Evolutionary conservation across 2,329 filamentous ascomycete genomes (phyloP).

Genomic region (Dothiorella sarmentorum): DNA sequence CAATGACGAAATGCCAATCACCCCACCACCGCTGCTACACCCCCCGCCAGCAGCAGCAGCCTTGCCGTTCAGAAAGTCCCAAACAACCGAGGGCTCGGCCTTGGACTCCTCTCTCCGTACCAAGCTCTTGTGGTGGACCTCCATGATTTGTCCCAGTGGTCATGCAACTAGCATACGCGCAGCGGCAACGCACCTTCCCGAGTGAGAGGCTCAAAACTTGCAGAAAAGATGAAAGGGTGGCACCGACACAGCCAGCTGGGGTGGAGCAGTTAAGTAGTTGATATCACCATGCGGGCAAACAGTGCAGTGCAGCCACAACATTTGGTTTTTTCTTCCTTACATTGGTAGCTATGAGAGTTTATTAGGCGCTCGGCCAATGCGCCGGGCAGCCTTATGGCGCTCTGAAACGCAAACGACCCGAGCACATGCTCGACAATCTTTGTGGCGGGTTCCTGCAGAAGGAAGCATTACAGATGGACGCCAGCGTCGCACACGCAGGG

Average conservation of each 20-base stretch:
- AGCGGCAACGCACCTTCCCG: background rate
- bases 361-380: background rate
- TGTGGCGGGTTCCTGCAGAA: constrained; percentile 6
- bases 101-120: background rate
- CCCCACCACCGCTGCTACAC: background rate
- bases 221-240: background rate
- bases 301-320: background rate
- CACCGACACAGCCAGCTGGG: background rate
- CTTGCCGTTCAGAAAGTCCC: background rate
- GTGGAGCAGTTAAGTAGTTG: background rate
- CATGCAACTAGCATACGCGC: background rate
- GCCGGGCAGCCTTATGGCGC: background rate
- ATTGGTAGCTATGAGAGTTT: constrained; percentile 3
- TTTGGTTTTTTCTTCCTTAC: background rate
- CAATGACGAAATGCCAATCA: background rate
- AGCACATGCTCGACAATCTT: constrained; percentile 10
- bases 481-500: constrained; percentile 3
- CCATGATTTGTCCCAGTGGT: background rate
- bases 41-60: background rate
- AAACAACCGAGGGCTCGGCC: background rate
- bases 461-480: background rate
- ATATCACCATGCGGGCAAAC: background rate
- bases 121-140: background rate
- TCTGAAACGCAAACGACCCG: constrained; percentile 5
- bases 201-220: background rate